These are phyloP conservation scores for Xylogone sp. DNA, from an alignment of 2,329 filamentous ascomycete genomes.

Conservation along the genomic window DNA sequence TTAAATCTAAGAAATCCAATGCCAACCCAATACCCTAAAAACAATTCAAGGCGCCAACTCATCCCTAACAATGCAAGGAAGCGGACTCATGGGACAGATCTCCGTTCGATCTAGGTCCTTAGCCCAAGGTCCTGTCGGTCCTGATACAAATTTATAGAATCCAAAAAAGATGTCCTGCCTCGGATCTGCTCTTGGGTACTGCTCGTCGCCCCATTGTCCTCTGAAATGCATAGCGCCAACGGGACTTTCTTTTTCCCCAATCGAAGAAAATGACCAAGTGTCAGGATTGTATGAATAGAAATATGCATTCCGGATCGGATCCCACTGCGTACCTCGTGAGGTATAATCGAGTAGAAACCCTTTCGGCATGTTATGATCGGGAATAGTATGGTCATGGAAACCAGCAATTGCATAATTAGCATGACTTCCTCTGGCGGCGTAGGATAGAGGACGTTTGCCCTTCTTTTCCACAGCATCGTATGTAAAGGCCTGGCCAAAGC, in stretches of 20 bases:
- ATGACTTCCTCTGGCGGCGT: constrained; percentile 58
- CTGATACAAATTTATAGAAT: constrained; percentile 47
- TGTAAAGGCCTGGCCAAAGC: constrained; percentile 58
- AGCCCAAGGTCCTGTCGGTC: constrained; percentile 58
- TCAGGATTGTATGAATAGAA: constrained; percentile 48
- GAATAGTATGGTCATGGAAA: constrained; percentile 60
- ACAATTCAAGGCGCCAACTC: constrained; percentile 4
- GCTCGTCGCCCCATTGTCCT: constrained; percentile 60
- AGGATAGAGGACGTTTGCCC: constrained; percentile 50
- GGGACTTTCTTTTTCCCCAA: constrained; percentile 33
- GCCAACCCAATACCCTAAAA: background rate
- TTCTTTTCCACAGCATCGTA: constrained; percentile 52
- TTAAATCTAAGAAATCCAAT: background rate
- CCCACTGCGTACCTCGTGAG: constrained; percentile 54
- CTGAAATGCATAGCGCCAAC: constrained; percentile 51
- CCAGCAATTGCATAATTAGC: constrained; percentile 60
- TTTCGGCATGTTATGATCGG: constrained; percentile 51
- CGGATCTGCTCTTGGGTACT: constrained; percentile 47
- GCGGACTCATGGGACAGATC: constrained; percentile 48
- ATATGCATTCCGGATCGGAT: constrained; percentile 52
- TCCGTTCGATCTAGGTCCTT: constrained; percentile 53
- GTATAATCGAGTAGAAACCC: constrained; percentile 52
- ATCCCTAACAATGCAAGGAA: constrained; percentile 24
- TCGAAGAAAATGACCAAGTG: constrained; percentile 18
- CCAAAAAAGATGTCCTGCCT: constrained; percentile 35